Evolutionary conservation across 2,329 filamentous ascomycete genomes (phyloP).

Genomic region (Calcarisporium arbuscula): DNA sequence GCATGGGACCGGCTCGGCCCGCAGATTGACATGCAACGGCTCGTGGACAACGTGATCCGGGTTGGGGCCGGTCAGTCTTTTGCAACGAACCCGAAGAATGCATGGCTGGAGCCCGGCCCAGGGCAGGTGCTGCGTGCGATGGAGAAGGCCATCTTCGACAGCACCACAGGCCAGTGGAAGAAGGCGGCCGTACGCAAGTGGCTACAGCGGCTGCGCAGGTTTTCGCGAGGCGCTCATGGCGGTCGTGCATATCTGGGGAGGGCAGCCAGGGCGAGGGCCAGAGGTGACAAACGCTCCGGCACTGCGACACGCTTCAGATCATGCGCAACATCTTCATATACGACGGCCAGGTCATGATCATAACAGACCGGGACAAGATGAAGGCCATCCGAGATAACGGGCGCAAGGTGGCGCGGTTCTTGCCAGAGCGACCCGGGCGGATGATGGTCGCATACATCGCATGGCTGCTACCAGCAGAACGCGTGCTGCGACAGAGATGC

Average conservation of each 20-base stretch:
- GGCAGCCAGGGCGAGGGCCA: constrained; percentile 8
- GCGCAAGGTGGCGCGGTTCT: constrained; percentile 8
- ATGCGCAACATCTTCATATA: constrained; percentile 7
- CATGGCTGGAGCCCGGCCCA: constrained; percentile 6
- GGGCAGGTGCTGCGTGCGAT: too few relatives aligned
- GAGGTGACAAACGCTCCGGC: constrained; percentile 8
- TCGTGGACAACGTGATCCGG: constrained; percentile 2
- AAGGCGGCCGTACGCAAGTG: too few relatives aligned
- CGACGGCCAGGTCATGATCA: constrained; percentile 8
- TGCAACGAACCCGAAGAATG: constrained; percentile 7
- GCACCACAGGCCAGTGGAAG: too few relatives aligned
- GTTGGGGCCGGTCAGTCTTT: constrained; percentile 7
- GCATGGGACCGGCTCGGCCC: too few relatives aligned
- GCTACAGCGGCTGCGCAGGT: too few relatives aligned
- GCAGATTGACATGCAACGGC: too few relatives aligned
- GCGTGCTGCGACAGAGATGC: too few relatives aligned
- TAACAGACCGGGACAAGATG: constrained; percentile 11
- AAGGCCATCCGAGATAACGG: constrained; percentile 5
- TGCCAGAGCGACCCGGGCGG: constrained; percentile 2
- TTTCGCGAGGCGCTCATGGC: too few relatives aligned
- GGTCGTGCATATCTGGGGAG: constrained; percentile 6
- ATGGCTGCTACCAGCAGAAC: too few relatives aligned
- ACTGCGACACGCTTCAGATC: constrained; percentile 9
- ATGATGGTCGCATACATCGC: constrained; percentile 10
- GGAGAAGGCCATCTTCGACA: too few relatives aligned